Evolutionary conservation across 768 basidiomycete species (phyloP).

Genomic region (Stropharia rugosoannulata): DNA sequence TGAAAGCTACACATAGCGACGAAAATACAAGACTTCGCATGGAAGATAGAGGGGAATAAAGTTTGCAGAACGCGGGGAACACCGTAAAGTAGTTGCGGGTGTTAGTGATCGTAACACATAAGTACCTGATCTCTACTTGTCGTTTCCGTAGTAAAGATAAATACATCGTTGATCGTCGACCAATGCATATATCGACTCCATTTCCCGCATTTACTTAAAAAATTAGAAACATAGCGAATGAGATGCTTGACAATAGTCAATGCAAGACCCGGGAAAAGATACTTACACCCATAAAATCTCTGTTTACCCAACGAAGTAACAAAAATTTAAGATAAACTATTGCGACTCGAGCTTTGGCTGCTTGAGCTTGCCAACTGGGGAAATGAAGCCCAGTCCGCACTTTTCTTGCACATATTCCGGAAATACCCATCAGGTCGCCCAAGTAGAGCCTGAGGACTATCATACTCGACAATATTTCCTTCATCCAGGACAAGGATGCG

Average conservation of each 20-base stretch:
- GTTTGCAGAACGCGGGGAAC: neutral
- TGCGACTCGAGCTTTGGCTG: constrained; percentile 8
- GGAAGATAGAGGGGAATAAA: neutral
- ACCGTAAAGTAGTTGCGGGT: neutral
- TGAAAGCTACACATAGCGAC: constrained; percentile 1
- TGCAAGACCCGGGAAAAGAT: neutral
- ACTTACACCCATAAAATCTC: neutral
- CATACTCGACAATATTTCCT: constrained; percentile 77
- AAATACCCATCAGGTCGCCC: constrained; percentile 56
- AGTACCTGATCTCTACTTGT: too few relatives aligned
- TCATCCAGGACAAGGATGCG: constrained; percentile 71
- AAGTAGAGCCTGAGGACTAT: constrained; percentile 59
- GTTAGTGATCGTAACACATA: neutral
- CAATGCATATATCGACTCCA: too few relatives aligned
- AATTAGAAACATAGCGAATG: too few relatives aligned
- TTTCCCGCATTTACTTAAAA: too few relatives aligned
- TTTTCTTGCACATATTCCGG: constrained; percentile 65
- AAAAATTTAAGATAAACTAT: constrained; percentile 3
- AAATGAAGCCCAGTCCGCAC: constrained; percentile 51
- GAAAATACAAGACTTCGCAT: constrained; percentile 7
- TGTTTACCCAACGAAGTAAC: neutral
- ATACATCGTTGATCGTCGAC: too few relatives aligned
- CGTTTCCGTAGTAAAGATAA: too few relatives aligned
- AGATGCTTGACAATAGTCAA: too few relatives aligned
- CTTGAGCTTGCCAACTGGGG: constrained; percentile 16